A percentile compares a stretch with the other conserved stretches of the same genome.
These are phyloP conservation scores for Gossypium herbaceum DNA, from an alignment of 345 rosid genomes.

Conservation along the genomic window DNA sequence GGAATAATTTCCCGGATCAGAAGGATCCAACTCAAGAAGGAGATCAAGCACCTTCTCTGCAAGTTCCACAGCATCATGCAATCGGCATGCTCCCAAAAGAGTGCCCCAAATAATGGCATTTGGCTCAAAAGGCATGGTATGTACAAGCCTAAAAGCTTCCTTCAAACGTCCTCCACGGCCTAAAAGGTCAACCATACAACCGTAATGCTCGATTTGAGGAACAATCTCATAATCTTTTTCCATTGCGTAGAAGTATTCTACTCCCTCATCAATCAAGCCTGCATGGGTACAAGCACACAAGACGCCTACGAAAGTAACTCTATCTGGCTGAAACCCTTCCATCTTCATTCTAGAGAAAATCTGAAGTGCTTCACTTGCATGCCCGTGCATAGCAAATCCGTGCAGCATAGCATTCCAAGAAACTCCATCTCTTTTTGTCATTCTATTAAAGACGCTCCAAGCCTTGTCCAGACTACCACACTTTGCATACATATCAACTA, in stretches of 20 bases:
- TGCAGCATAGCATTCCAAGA: conserved; percentile 92
- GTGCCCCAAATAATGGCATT: conserved; percentile 82
- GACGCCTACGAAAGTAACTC: conserved; percentile 58
- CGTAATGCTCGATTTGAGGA: conserved; percentile 81
- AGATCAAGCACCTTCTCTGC: conserved; percentile 52
- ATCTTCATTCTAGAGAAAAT: conserved; percentile 63
- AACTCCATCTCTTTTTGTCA: conserved; percentile 53
- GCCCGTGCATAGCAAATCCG: conserved; percentile 79
- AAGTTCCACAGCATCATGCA: conserved; percentile 48
- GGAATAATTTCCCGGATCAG: conserved; percentile 56
- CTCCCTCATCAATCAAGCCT: conserved; percentile 69
- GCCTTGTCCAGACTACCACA: conserved; percentile 68
- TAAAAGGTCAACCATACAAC: conserved; percentile 81
- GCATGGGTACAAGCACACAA: conserved; percentile 86
- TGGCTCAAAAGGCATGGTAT: conserved; percentile 70
- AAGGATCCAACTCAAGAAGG: conserved; percentile 40
- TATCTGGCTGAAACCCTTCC: conserved; percentile 69
- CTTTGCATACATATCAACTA: conserved; percentile 82
- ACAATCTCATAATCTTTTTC: conserved; percentile 55
- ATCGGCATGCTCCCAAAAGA: conserved; percentile 70
- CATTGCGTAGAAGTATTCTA: conserved; percentile 58
- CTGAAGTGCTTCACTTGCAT: conserved; percentile 59
- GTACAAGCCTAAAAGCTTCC: conserved; percentile 65
- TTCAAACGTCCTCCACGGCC: conserved; percentile 69
- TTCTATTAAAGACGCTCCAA: conserved; percentile 48